Conservation (phyloP, 352 stramenopile genomes). For the Globisporangium camurandrum region DNA sequence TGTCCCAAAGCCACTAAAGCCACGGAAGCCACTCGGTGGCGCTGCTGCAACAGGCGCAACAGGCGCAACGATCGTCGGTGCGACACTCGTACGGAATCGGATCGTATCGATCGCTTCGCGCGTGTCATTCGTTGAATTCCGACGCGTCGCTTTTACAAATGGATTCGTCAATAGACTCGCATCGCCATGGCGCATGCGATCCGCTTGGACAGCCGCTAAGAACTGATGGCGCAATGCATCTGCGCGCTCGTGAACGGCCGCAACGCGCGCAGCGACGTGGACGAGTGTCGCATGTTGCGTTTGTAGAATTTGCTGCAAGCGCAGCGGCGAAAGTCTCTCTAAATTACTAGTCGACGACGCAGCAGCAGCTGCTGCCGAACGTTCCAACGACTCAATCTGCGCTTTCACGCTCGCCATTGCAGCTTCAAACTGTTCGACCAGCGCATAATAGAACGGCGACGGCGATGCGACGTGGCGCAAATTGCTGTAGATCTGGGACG, state of each 20-base stretch:
- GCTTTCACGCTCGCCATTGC: constrained; percentile 64
- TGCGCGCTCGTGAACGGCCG: constrained; percentile 66
- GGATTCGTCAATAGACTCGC: constrained; percentile 63
- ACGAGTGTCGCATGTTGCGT: constrained; percentile 75
- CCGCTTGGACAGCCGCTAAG: constrained; percentile 52
- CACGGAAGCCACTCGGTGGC: constrained; percentile 4
- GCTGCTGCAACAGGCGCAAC: constrained; percentile 3
- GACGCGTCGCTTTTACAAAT: constrained; percentile 76
- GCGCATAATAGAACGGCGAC: constrained; percentile 74
- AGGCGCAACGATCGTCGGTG: constrained; percentile 49
- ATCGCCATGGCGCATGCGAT: constrained; percentile 52
- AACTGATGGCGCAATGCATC: constrained; percentile 69
- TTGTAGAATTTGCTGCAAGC: constrained; percentile 68
- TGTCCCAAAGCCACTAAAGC: constrained; percentile 4
- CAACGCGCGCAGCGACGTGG: constrained; percentile 63
- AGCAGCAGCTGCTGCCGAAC: constrained; percentile 47
- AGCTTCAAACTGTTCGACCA: constrained; percentile 64
- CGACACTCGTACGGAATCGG: constrained; percentile 66
- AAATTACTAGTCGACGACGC: constrained; percentile 18
- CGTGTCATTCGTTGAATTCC: constrained; percentile 44
- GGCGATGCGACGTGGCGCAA: constrained; percentile 72
- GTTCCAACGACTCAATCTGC: constrained; percentile 71
- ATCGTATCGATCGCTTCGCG: constrained; percentile 63
- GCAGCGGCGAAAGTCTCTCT: constrained; percentile 22
- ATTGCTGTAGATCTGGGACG: constrained; percentile 42